Base-by-base conservation (phyloP, 2,329 filamentous ascomycete genomes). In the Hymenoscyphus occultus region DNA sequence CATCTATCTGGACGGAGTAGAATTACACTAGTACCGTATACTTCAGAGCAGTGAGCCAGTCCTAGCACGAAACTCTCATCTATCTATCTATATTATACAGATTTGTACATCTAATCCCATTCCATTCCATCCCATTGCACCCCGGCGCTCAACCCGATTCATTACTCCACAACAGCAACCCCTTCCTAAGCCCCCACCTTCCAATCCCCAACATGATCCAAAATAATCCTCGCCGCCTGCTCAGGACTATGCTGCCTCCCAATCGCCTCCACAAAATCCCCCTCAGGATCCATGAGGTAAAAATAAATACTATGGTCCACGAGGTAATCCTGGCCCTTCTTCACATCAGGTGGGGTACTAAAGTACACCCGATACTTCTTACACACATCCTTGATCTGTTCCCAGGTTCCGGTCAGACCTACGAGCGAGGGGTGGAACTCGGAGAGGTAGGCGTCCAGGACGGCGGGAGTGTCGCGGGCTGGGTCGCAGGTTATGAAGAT, bases 251-350 rank as follows among this genome's bases (percentile, higher is more conserved):
- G 93, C 79, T 99, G 95, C 68, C 95, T 84, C 19, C 95, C 95
- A 74, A 99, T 88, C 13, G 93, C 96, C 81, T 99, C 96, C 35
- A 99, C 94, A 78, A 99, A 99, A 77, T 99, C 93, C 22, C 94
- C 94, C 72, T 98, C 93, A 0, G 95, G 95, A 77, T 98, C 95
- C 95, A 99, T 99, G 71, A 99, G 80, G 78, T 99, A 99, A 75
- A 99, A 99, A 83, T 99, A 99, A 72, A 99, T 99, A 78, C 93
- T 97, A 81, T 99, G 95, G 78, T 99, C 95, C 13, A 99, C 95
- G 72, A 99, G 79, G 77, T 99, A 99, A 78, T 99, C 95, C 82
- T 97, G 91, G 1, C 94, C 95, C 0, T 93, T 90, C 82, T 93
- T 90, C 64, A 98, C 91, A 69, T 93, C 85, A 72, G 86, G 83